Evolutionary conservation across 306 rosid genomes (phyloP).

Genomic region (Prunus fruticosa): DNA sequence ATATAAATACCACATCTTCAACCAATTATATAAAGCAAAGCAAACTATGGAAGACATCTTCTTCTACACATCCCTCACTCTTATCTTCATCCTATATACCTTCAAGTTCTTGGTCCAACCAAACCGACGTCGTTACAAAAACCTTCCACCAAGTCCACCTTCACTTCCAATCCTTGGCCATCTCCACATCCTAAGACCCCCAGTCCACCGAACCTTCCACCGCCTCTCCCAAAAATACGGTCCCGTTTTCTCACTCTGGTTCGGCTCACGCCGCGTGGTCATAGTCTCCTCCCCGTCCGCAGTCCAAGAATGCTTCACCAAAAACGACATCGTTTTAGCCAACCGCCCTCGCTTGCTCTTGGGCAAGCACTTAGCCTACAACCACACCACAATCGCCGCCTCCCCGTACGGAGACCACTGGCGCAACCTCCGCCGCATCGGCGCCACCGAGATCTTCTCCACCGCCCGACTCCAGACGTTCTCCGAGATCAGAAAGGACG

Average conservation of each 20-base stretch:
- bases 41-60: neutral
- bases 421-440: conserved; percentile 21
- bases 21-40: too few relatives aligned
- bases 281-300: conserved; percentile 49
- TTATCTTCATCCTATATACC: conserved; percentile 27
- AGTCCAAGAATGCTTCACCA: conserved; percentile 33
- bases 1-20: too few relatives aligned
- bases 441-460: conserved; percentile 64
- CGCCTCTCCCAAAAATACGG: conserved; percentile 49
- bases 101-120: conserved; percentile 24
- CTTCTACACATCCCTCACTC: conserved; percentile 11
- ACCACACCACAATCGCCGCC: conserved; percentile 28
- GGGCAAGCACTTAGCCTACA: conserved; percentile 41
- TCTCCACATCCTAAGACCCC: conserved; percentile 49
- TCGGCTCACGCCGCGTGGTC: conserved; percentile 38
- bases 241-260: conserved; percentile 28
- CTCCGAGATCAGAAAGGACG: conserved; percentile 34
- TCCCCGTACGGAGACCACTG: conserved; percentile 74
- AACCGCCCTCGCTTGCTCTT: conserved; percentile 38
- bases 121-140: conserved; percentile 6
- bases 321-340: conserved; percentile 46
- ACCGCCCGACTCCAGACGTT: conserved; percentile 35
- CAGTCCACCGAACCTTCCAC: conserved; percentile 39
- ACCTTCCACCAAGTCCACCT: conserved; percentile 52
- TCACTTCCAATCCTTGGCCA: conserved; percentile 66